A percentile compares a stretch with the other conserved stretches of the same genome.
Conservation (phyloP, 352 stramenopile species). For the Blastocystis sp. region DNA sequence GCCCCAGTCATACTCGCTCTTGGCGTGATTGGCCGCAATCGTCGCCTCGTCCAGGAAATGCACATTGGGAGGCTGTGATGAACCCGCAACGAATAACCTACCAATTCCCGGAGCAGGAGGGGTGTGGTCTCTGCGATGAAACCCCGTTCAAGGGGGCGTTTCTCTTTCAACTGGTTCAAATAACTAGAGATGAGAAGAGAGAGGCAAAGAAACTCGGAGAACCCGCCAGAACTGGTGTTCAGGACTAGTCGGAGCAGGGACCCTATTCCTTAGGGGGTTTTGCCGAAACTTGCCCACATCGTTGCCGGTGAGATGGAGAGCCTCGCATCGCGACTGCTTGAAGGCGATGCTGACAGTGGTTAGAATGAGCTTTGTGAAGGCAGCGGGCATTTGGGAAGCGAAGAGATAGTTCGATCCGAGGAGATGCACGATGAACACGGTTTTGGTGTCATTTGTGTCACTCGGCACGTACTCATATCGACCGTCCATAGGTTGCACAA, state of each 20-base stretch:
- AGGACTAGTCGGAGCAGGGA: slow-evolving; percentile 30
- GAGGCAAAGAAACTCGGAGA: slow-evolving; percentile 2
- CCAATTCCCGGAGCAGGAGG: neutral
- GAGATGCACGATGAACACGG: slow-evolving; percentile 17
- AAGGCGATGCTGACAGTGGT: slow-evolving; percentile 12
- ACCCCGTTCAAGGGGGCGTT: slow-evolving; percentile 25
- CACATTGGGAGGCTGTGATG: slow-evolving; percentile 16
- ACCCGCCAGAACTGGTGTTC: slow-evolving; percentile 31
- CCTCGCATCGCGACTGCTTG: slow-evolving; percentile 9
- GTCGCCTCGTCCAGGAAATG: slow-evolving; percentile 38
- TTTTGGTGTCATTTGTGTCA: slow-evolving; percentile 10
- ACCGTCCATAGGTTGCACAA: slow-evolving; percentile 5
- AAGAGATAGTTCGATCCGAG: slow-evolving; percentile 52
- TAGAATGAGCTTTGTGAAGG: neutral
- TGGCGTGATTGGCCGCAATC: slow-evolving; percentile 3
- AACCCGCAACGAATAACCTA: neutral
- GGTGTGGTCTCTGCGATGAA: neutral
- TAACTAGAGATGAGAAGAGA: slow-evolving; percentile 25
- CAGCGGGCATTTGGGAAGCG: neutral
- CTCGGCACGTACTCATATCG: slow-evolving; percentile 33
- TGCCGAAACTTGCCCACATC: slow-evolving; percentile 16
- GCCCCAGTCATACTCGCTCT: slow-evolving; percentile 48
- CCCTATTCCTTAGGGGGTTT: neutral
- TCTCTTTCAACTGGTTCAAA: slow-evolving; percentile 66
- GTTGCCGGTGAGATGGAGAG: slow-evolving; percentile 6